Conservation (phyloP, 495 filamentous ascomycete genomes). For the Corynascus novoguineensis region DNA sequence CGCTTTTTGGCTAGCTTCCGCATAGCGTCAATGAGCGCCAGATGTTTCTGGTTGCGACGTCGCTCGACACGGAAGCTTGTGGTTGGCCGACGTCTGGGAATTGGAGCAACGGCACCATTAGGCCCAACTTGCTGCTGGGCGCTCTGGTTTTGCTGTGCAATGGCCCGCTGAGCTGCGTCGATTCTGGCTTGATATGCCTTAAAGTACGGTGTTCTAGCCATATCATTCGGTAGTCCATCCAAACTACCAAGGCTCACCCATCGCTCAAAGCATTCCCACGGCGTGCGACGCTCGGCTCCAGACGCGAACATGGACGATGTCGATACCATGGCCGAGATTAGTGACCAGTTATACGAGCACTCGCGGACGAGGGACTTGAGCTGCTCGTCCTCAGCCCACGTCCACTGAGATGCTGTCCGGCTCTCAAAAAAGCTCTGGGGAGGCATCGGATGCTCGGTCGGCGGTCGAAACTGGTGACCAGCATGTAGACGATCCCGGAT, state of each 20-base stretch:
- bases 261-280: slow-evolving; percentile 98
- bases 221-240: slow-evolving; percentile 82
- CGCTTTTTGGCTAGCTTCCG: slow-evolving; percentile 91
- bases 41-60: slow-evolving; percentile 73
- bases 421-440: slow-evolving; percentile 82
- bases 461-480: slow-evolving; percentile 90
- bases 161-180: slow-evolving; percentile 66
- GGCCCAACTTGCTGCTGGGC: slow-evolving; percentile 50
- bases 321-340: slow-evolving; percentile 74
- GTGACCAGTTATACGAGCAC: slow-evolving; percentile 93
- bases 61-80: slow-evolving; percentile 78
- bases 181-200: slow-evolving; percentile 74
- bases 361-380: slow-evolving; percentile 79
- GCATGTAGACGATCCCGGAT: slow-evolving; percentile 87
- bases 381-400: slow-evolving; percentile 80
- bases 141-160: slow-evolving; percentile 54
- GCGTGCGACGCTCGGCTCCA: slow-evolving; percentile 81
- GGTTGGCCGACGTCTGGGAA: slow-evolving; percentile 55
- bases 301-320: slow-evolving; percentile 71
- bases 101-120: slow-evolving; percentile 52
- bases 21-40: slow-evolving; percentile 89
- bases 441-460: slow-evolving; percentile 83
- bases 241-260: slow-evolving; percentile 82
- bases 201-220: slow-evolving; percentile 92
- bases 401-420: slow-evolving; percentile 84